phyloP scores from a whole-genome alignment of 192 early-diverging fungal species.

The Entomortierella parvispora region DNA sequence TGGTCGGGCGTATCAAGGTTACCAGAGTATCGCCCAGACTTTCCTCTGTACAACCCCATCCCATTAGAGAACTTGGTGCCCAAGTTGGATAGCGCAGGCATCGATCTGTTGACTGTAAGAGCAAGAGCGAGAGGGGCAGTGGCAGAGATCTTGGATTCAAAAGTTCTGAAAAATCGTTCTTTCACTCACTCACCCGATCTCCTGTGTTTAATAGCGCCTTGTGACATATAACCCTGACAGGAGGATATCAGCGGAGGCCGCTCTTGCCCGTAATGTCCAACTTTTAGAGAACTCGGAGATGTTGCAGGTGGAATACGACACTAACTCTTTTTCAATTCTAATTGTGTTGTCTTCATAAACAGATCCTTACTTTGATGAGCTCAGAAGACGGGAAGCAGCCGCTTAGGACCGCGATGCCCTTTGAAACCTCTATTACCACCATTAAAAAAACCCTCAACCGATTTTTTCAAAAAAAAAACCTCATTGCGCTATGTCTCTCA shows the following conservation, averaged over 20 bases:
- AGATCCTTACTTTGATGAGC: slow-evolving; percentile 50
- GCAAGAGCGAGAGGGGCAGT: too few relatives aligned
- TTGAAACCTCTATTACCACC: too few relatives aligned
- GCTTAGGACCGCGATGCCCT: background rate
- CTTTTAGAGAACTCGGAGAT: background rate
- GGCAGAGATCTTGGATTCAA: too few relatives aligned
- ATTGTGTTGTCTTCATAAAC: too few relatives aligned
- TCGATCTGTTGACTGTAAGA: slow-evolving; percentile 84
- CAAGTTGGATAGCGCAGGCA: slow-evolving; percentile 84
- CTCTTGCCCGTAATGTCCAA: slow-evolving; percentile 30
- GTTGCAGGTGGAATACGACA: background rate
- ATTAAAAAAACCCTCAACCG: too few relatives aligned
- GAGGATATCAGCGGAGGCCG: slow-evolving; percentile 52
- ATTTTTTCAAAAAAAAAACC: too few relatives aligned
- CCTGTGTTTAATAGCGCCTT: slow-evolving; percentile 23
- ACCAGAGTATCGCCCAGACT: slow-evolving; percentile 89
- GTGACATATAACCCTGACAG: slow-evolving; percentile 47
- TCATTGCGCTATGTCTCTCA: too few relatives aligned
- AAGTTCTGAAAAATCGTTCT: background rate
- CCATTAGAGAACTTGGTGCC: slow-evolving; percentile 80
- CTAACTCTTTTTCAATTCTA: background rate
- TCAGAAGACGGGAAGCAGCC: slow-evolving; percentile 35
- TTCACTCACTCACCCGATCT: background rate
- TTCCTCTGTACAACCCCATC: slow-evolving; percentile 77
- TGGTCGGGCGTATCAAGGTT: slow-evolving; percentile 90